Evolutionary conservation across 129 eudicot species (phyloP).

Genomic region (sunflower (Helianthus annuus)): DNA sequence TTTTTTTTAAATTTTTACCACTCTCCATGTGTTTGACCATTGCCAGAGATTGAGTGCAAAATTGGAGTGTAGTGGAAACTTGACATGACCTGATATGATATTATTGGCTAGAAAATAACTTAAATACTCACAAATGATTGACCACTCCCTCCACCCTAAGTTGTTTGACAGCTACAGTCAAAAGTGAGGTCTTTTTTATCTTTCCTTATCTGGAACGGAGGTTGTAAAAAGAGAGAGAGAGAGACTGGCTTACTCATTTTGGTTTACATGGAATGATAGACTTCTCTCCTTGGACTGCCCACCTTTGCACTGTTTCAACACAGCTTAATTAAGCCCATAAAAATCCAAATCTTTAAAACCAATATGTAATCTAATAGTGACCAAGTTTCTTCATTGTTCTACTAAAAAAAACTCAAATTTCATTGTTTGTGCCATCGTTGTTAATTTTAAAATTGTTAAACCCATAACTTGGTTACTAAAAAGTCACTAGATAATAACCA

Average conservation of each 20-base stretch:
- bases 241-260: constrained; percentile 26
- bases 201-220: neutral
- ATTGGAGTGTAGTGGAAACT: too few species aligned
- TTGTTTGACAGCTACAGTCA: constrained; percentile 15
- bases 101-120: too few species aligned
- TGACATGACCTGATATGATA: too few species aligned
- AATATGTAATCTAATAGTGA: neutral
- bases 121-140: too few species aligned
- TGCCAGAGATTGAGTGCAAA: too few species aligned
- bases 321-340: constrained; percentile 15
- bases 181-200: neutral
- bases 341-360: neutral
- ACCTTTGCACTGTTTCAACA: constrained; percentile 70
- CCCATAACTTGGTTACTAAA: too few species aligned
- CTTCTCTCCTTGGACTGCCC: constrained; percentile 56
- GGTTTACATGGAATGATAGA: constrained; percentile 49
- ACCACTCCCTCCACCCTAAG: neutral
- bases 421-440: neutral
- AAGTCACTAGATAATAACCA: neutral
- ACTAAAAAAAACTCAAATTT: neutral
- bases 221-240: neutral
- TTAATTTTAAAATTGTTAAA: neutral
- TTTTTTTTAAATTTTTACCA: too few species aligned
- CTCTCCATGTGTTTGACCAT: too few species aligned
- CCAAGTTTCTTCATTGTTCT: too few species aligned